A percentile compares a stretch with the other conserved stretches of the same genome.
phyloP scores from a whole-genome alignment of 1,284 basidiomycete species.

The Sanghuangporus sanghuang region DNA sequence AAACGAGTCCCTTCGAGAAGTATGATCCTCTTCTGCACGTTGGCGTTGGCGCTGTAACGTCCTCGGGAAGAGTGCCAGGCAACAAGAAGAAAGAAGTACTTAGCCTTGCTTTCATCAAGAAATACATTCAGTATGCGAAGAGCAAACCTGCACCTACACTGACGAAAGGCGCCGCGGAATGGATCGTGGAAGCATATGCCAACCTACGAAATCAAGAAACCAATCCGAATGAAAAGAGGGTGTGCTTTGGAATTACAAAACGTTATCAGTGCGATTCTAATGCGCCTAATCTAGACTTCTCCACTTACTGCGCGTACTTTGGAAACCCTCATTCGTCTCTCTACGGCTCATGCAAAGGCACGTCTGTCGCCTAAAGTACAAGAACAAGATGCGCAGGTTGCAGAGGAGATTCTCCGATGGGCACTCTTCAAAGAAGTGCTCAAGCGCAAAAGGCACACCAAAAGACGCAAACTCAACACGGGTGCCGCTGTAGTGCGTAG shows the following conservation, averaged over 20 bases:
- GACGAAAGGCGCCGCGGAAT: constrained; percentile 91
- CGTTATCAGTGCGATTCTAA: constrained; percentile 1
- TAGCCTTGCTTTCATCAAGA: constrained; percentile 94
- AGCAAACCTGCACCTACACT: constrained; percentile 79
- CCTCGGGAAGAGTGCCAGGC: constrained; percentile 50
- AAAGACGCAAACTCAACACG: constrained; percentile 77
- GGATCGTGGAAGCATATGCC: constrained; percentile 92
- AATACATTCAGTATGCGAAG: constrained; percentile 98
- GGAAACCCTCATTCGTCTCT: constrained; percentile 96
- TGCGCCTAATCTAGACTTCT: constrained; percentile 64
- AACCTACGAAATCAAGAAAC: constrained; percentile 90
- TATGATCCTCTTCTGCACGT: constrained; percentile 95
- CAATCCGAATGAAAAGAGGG: constrained; percentile 87
- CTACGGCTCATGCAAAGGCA: constrained; percentile 97
- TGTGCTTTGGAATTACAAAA: constrained; percentile 30
- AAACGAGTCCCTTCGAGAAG: constrained; percentile 90
- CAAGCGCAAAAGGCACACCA: constrained; percentile 61
- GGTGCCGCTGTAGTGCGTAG: constrained; percentile 39
- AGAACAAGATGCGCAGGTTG: constrained; percentile 82
- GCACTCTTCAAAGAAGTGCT: constrained; percentile 98
- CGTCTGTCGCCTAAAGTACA: constrained; percentile 85
- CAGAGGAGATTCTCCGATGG: constrained; percentile 94
- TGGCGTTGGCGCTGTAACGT: constrained; percentile 51
- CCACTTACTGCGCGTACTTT: constrained; percentile 98
- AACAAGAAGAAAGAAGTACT: constrained; percentile 81